Conservation (phyloP, 192 early-diverging fungal genomes). For the Lobosporangium transversale region DNA sequence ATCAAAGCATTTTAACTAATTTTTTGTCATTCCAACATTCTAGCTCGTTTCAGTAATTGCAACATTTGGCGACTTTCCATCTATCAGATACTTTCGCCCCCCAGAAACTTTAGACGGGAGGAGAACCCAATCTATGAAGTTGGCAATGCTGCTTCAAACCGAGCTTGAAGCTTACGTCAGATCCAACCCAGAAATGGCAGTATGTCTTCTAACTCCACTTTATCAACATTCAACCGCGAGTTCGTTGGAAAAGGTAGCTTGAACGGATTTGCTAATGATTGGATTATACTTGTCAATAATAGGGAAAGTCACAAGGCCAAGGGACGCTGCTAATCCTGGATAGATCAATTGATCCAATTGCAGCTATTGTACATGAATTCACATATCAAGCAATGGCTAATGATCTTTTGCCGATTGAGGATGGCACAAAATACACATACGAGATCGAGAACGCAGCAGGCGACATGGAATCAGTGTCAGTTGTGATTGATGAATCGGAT, state of each 20-base stretch:
- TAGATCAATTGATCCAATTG: conserved; percentile 88
- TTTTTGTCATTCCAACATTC: neutral
- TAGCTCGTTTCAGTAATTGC: conserved; percentile 89
- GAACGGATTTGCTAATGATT: too few species aligned
- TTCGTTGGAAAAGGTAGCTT: too few species aligned
- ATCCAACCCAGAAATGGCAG: conserved; percentile 72
- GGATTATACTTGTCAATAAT: too few species aligned
- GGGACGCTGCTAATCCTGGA: conserved; percentile 91
- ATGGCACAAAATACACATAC: conserved; percentile 74
- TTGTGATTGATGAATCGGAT: conserved; percentile 80
- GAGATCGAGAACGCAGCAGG: conserved; percentile 59
- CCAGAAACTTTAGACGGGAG: conserved; percentile 76
- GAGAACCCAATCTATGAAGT: conserved; percentile 71
- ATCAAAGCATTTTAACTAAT: neutral
- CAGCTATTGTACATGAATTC: conserved; percentile 97
- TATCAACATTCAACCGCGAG: neutral
- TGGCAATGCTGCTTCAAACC: conserved; percentile 83
- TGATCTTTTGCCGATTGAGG: conserved; percentile 81
- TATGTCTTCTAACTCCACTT: conserved; percentile 26
- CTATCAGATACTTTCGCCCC: conserved; percentile 91
- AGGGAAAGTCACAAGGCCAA: conserved; percentile 63
- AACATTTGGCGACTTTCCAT: conserved; percentile 89
- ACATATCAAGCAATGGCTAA: conserved; percentile 99
- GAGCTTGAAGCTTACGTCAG: conserved; percentile 86
- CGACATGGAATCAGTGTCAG: conserved; percentile 54